phyloP scores from a whole-genome alignment of 148 eudicot genomes.

The Polygonum aviculare region DNA sequence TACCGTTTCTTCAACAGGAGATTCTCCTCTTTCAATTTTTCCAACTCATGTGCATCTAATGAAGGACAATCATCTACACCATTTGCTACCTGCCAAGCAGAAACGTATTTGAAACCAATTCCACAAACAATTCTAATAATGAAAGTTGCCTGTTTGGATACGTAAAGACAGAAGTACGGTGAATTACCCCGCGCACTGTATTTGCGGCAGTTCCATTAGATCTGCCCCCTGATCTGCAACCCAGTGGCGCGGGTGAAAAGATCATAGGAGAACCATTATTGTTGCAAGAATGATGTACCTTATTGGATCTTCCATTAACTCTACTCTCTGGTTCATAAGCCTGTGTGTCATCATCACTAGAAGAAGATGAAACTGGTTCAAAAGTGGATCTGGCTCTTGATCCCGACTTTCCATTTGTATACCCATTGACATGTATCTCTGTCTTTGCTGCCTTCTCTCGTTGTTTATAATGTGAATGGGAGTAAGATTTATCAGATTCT shows the following conservation, averaged over 20 bases:
- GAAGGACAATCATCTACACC: conserved; percentile 16
- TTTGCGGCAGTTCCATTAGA: conserved; percentile 9
- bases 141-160: neutral
- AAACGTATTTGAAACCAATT: neutral
- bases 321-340: conserved; percentile 15
- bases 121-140: too few species aligned
- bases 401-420: conserved; percentile 16
- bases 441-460: conserved; percentile 20
- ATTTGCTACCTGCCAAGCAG: conserved; percentile 27
- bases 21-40: conserved; percentile 50
- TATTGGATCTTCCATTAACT: conserved; percentile 21
- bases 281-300: conserved; percentile 12
- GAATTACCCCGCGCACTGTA: conserved; percentile 22
- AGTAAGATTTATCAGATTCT: conserved; percentile 21
- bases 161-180: neutral
- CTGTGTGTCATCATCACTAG: conserved; percentile 27
- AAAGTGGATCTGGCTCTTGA: conserved; percentile 15
- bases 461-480: conserved; percentile 14
- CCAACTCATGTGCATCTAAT: conserved; percentile 18
- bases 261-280: conserved; percentile 15
- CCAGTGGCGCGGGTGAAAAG: conserved; percentile 15
- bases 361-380: conserved; percentile 45
- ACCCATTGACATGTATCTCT: conserved; percentile 29
- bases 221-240: conserved; percentile 16
- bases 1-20: conserved; percentile 45